phyloP scores from a whole-genome alignment of 192 early-diverging fungal genomes.

The Backusella parvicylindrica region DNA sequence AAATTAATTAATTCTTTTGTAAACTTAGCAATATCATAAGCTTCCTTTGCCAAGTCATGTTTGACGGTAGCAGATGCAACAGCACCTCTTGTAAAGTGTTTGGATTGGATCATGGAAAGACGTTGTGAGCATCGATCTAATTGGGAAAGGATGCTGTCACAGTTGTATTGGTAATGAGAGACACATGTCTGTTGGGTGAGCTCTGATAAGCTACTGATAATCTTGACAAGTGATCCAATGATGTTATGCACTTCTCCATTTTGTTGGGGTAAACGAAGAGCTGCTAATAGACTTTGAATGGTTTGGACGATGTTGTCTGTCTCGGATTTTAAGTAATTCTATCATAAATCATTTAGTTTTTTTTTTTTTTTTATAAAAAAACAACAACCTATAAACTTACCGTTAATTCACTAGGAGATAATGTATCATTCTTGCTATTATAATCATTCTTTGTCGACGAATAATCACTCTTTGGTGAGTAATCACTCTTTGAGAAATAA shows the following conservation, averaged over 20 bases:
- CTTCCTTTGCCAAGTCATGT: conserved; percentile 77
- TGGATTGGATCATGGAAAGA: background rate
- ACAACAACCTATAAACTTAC: too few species aligned
- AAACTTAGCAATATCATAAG: conserved; percentile 89
- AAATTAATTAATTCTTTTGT: conserved; percentile 82
- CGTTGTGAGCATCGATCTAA: background rate
- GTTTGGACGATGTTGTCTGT: conserved; percentile 76
- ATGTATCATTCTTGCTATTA: background rate
- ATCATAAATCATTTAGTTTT: too few species aligned
- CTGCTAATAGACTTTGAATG: conserved; percentile 68
- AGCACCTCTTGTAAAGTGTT: conserved; percentile 13
- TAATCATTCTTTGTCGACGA: background rate
- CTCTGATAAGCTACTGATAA: conserved; percentile 48
- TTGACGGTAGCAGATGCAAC: conserved; percentile 67
- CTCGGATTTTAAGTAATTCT: conserved; percentile 65
- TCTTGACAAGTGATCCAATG: conserved; percentile 28
- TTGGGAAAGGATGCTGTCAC: background rate
- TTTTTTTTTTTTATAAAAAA: too few species aligned
- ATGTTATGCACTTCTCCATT: conserved; percentile 33
- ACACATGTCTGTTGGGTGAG: conserved; percentile 47
- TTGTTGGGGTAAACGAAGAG: conserved; percentile 45
- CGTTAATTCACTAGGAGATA: conserved; percentile 1
- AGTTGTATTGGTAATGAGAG: background rate
- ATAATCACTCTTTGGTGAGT: background rate
- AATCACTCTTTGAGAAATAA: background rate